Base-by-base conservation (phyloP, 345 rosid genomes). In the Citrus mangshanensis region DNA sequence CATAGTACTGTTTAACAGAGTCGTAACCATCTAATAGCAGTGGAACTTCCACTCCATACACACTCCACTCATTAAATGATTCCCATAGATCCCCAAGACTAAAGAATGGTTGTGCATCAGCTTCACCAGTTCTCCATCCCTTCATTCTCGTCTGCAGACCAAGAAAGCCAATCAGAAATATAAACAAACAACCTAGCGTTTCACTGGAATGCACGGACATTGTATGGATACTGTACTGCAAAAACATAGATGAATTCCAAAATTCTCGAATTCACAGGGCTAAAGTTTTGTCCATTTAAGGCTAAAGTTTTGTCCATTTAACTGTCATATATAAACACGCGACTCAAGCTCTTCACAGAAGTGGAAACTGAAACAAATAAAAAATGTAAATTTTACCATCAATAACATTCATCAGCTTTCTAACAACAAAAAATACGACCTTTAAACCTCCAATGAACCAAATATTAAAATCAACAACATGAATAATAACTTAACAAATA, bases 1-100 rank as follows among this genome's bases (percentile, higher is more conserved):
- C 94, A 74, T 91, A 91, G 71, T 91, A 91, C 80, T 91, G 94
- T 70, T 85, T 82, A 72, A 89, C 86, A 62, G 82, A 59, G 27
- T 89, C 86, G 16, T 78, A 73, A 38, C 86, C 88, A 77, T 80
- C 81, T 78, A 91, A 80, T 60, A 85, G 30, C 5, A 91, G 82
- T 0, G 92, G 91, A 77, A 91, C 94, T 82, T 87, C 92, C 24
- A 79, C 90, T 68, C 94, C 94, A 76, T 85, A 91, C 32, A 81
- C 89, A 77, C 94, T 91, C 92, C 94, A 91, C 66, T 91, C 92
- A 37, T 72, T 82, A 68, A 81, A 89, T 34, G 88, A 86, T 72
- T 91, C 94, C 94, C 94, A 89, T 9, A 89, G 80, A 77, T 91
- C 94, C 70, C 76, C 80, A 40, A 90, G 83, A 54, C 74, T 78